Evolutionary conservation across 352 stramenopile species (phyloP), one percentile per base, ranked within the genome.

Genomic region (Phytophthora melonis): DNA sequence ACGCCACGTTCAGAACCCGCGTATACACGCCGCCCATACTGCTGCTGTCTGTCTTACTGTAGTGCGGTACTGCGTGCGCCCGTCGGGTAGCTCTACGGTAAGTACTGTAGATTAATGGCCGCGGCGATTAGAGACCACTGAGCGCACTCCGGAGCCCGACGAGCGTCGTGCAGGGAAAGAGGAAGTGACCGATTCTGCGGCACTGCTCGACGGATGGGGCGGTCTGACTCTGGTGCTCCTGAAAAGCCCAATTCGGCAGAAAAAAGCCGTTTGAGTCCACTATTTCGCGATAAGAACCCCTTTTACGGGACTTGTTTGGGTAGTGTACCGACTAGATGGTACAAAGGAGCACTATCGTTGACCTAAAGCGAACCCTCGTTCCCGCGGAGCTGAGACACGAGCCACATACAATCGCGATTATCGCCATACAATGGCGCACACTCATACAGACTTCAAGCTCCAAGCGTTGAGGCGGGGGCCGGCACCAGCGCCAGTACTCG

Each of bases 11-110:
- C 16, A 83, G 74, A 41, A 96, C 88, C 54, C 89, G 88, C 63
- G 87, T 95, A 77, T 94, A 96, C 11, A 93, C 84, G 68, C 85
- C 85, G 63, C 88, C 87, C 83, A 96, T 93, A 5, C n/a, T 47
- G 56, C n/a, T 34, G 55, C 18, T 39, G 54, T 3, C 18, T 53
- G 45, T 23, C n/a, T 10, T 10, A 23, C 43, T 49, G 41, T 49
- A 34, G 30, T 34, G 30, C 36, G 36, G 36, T 43, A 43, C 36
- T 45, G 16, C 7, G 13, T 6, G 30, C 30, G 6, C 30, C 30
- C 6, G 30, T 34, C 7, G 30, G 30, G 30, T 34, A 7, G 27
- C 3, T 32, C 27, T 7, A 32, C 36, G 14, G 23, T n/a, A n/a
- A n/a, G n/a, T n/a, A n/a, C n/a, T n/a, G 7, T 16, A 43, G 36